Evolutionary conservation across 129 eudicot genomes (phyloP).

Genomic region (Gnaphalium uliginosum): DNA sequence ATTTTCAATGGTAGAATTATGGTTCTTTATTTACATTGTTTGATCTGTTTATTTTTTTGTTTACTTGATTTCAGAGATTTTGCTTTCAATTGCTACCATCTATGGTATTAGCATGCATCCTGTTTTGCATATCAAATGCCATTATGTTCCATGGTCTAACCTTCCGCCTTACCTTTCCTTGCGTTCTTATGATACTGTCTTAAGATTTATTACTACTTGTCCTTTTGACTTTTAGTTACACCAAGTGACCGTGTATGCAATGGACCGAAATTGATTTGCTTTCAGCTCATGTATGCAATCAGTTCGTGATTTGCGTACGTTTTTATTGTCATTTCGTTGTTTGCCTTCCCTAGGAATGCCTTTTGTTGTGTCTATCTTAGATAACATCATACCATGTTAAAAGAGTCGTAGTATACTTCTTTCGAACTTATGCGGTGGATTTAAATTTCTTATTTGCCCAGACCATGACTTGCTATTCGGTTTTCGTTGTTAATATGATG

Average conservation of each 20-base stretch:
- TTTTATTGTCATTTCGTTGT: background rate
- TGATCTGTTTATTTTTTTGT: background rate
- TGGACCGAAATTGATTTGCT: background rate
- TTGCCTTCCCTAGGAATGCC: background rate
- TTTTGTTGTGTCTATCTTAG: background rate
- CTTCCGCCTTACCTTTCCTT: background rate
- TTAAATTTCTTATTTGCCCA: background rate
- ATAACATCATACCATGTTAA: background rate
- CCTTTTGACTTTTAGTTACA: background rate
- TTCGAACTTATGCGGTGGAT: background rate
- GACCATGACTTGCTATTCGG: background rate
- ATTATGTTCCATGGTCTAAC: background rate
- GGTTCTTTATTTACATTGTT: conserved; percentile 2
- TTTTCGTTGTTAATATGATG: background rate
- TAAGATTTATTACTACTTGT: background rate
- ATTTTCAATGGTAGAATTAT: conserved; percentile 20
- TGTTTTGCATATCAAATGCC: background rate
- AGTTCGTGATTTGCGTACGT: background rate
- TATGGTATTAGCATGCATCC: background rate
- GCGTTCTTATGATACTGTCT: background rate
- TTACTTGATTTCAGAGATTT: background rate
- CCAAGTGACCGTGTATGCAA: background rate
- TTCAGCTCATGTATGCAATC: background rate
- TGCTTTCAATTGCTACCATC: background rate
- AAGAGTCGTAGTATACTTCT: too few species aligned